Conservation (phyloP, 31 red algal species). For the Porphyra umbilicalis region DNA sequence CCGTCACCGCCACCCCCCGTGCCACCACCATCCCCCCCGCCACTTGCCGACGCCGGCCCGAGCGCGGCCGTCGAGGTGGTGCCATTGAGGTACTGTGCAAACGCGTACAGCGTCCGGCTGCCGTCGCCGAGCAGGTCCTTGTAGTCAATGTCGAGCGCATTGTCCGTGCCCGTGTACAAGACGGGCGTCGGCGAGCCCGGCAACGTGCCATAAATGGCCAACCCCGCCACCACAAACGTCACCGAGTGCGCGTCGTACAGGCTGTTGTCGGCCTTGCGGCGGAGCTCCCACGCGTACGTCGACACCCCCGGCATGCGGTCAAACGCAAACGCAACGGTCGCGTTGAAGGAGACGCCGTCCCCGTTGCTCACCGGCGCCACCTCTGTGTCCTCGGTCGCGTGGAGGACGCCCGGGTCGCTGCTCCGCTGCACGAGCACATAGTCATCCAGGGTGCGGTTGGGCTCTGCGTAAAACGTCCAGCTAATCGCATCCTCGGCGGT, state of each 20-base stretch:
- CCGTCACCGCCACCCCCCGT: not conserved
- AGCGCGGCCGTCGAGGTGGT: constrained; percentile 21
- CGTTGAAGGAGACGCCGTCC: constrained; percentile 9
- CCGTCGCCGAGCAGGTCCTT: constrained; percentile 15
- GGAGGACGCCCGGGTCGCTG: constrained; percentile 22
- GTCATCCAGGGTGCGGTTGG: constrained; percentile 10
- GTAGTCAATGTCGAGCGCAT: constrained; percentile 16
- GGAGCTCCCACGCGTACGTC: constrained; percentile 25
- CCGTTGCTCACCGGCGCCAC: not conserved
- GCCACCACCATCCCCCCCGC: not conserved
- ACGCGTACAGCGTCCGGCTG: constrained; percentile 6
- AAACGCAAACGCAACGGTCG: constrained; percentile 35
- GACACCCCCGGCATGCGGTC: constrained; percentile 35
- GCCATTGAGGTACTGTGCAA: constrained; percentile 52
- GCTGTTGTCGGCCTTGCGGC: not conserved
- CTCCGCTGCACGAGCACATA: constrained; percentile 27
- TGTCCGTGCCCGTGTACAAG: constrained; percentile 28
- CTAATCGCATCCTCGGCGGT: constrained; percentile 50
- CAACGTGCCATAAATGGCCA: constrained; percentile 21
- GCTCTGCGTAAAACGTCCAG: constrained; percentile 30
- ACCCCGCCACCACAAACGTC: constrained; percentile 28
- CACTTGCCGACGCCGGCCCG: not conserved
- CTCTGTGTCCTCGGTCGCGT: constrained; percentile 1
- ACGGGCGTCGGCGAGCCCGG: constrained; percentile 1
- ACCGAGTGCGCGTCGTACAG: constrained; percentile 25